A percentile compares a stretch with the other conserved stretches of the same genome.
These are phyloP conservation scores for Stephanodiscus minutulus DNA, from an alignment of 108 stramenopile species.

Conservation along the genomic window DNA sequence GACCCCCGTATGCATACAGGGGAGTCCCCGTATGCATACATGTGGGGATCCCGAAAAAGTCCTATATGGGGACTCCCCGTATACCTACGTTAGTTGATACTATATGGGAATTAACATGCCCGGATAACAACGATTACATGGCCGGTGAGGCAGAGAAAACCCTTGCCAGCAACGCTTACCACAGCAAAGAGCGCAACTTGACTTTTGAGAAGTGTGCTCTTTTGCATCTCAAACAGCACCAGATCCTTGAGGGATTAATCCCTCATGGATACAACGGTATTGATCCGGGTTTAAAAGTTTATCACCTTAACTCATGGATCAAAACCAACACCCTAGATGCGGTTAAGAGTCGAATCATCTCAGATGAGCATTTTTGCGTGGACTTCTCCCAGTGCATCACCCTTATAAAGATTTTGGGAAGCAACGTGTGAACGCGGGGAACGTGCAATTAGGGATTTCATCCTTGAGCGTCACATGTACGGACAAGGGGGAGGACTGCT, in stretches of 20 bases:
- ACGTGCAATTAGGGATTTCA: not conserved
- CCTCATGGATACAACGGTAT: slow-evolving; percentile 15
- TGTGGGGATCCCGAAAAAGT: too few relatives aligned
- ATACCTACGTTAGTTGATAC: too few relatives aligned
- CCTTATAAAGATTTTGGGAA: slow-evolving; percentile 22
- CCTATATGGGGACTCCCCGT: too few relatives aligned
- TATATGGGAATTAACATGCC: slow-evolving; percentile 1
- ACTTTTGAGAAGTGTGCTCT: slow-evolving; percentile 8
- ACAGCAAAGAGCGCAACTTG: not conserved
- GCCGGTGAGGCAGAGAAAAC: not conserved
- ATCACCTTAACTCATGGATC: not conserved
- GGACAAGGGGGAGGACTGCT: not conserved
- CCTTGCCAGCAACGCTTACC: too few relatives aligned
- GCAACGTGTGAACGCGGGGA: not conserved
- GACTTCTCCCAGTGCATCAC: too few relatives aligned
- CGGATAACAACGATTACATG: slow-evolving; percentile 4
- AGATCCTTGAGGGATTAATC: slow-evolving; percentile 1
- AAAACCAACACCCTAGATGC: not conserved
- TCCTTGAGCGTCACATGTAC: not conserved
- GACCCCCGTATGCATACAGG: too few relatives aligned
- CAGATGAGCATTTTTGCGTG: not conserved
- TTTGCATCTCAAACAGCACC: slow-evolving; percentile 8
- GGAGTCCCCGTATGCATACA: too few relatives aligned
- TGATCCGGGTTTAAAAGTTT: not conserved
- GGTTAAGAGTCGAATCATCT: slow-evolving; percentile 8